Conservation (phyloP, 352 stramenopile genomes). For the Phytophthora sojae region DNA sequence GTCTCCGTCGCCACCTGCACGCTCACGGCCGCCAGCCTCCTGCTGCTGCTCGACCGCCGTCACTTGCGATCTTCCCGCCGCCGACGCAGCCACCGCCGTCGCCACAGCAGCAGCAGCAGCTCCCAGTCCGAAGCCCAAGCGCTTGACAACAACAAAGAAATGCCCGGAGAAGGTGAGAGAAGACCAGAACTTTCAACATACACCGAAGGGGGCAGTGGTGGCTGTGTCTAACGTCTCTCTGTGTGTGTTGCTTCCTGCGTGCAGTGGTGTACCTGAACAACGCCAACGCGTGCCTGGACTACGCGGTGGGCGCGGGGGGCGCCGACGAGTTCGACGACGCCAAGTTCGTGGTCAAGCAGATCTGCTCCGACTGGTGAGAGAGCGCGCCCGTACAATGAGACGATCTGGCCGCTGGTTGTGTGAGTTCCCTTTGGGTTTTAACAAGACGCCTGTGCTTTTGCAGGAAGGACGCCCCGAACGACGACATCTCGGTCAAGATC, state of each 20-base stretch:
- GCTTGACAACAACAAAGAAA: slow-evolving; percentile 18
- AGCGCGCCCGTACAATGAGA: not conserved
- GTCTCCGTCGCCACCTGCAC: slow-evolving; percentile 66
- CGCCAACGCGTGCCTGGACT: slow-evolving; percentile 72
- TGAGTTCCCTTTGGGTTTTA: not conserved
- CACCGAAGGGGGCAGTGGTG: no score
- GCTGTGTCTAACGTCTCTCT: slow-evolving; percentile 3
- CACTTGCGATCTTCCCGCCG: slow-evolving; percentile 32
- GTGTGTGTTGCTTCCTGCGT: slow-evolving; percentile 1
- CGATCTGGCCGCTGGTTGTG: no score
- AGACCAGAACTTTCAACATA: no score
- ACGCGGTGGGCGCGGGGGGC: slow-evolving; percentile 64
- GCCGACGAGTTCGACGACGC: slow-evolving; percentile 82
- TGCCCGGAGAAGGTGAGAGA: slow-evolving; percentile 22
- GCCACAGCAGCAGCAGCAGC: not conserved
- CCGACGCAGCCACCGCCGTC: not conserved
- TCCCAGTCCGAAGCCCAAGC: not conserved
- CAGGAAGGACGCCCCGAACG: slow-evolving; percentile 58
- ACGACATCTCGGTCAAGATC: slow-evolving; percentile 86
- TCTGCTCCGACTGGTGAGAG: slow-evolving; percentile 68
- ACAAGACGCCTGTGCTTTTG: not conserved
- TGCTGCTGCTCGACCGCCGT: slow-evolving; percentile 44
- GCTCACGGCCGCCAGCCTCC: slow-evolving; percentile 62
- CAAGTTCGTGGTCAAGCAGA: slow-evolving; percentile 77
- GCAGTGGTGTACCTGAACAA: slow-evolving; percentile 88